These are phyloP conservation scores for Xylaria sp. DNA, from an alignment of 2,329 filamentous ascomycete genomes.

Conservation along the genomic window DNA sequence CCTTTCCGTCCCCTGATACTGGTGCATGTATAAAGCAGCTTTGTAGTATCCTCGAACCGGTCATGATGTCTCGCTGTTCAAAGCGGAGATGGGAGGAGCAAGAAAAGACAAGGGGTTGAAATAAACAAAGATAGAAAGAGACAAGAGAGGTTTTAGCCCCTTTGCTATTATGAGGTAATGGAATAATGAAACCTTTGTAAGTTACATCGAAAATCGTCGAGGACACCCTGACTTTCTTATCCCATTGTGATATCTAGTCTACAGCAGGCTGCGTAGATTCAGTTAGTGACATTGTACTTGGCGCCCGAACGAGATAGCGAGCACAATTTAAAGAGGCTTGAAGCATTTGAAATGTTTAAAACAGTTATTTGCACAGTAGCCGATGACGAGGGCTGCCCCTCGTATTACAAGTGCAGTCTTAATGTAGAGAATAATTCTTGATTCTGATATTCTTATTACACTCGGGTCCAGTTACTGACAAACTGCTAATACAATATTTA, in stretches of 20 bases:
- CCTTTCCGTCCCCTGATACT: neutral
- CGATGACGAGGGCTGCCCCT: neutral
- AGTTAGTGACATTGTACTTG: neutral
- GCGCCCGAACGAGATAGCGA: too few relatives aligned
- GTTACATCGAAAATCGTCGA: neutral
- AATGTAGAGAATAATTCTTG: neutral
- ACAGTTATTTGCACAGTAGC: neutral
- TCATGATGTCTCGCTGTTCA: neutral
- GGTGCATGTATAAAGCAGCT: slow-evolving; percentile 6
- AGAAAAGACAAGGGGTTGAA: too few relatives aligned
- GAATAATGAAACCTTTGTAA: neutral
- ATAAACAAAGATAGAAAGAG: neutral
- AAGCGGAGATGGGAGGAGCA: neutral
- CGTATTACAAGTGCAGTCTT: neutral
- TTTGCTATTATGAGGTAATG: neutral
- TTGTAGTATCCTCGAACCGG: neutral
- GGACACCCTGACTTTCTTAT: neutral
- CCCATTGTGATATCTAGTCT: neutral
- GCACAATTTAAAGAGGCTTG: too few relatives aligned
- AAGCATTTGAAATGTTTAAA: neutral
- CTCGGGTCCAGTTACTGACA: neutral
- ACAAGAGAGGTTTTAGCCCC: neutral
- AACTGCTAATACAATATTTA: slow-evolving; percentile 20
- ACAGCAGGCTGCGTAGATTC: neutral
- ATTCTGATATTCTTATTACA: slow-evolving; percentile 9